Conservation (phyloP, 345 rosid species). For the Durio zibethinus region DNA sequence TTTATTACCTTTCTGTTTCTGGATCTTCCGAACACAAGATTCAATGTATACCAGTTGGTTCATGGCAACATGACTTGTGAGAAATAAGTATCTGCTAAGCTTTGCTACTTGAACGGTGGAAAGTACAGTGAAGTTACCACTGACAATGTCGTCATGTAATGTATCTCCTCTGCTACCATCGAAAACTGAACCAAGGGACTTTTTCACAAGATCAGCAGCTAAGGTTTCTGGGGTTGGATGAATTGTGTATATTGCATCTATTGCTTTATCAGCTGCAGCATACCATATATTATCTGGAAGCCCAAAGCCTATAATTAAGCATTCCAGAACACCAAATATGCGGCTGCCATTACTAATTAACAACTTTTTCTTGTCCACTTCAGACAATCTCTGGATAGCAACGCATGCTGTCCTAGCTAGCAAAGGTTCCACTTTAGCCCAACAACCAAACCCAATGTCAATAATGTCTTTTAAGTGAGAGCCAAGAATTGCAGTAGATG, state of each 20-base stretch:
- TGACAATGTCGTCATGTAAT: slow-evolving; percentile 37
- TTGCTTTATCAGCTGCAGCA: slow-evolving; percentile 93
- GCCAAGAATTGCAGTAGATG: slow-evolving; percentile 70
- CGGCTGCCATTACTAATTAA: slow-evolving; percentile 66
- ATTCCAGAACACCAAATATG: slow-evolving; percentile 68
- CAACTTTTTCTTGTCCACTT: slow-evolving; percentile 75
- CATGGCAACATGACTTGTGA: slow-evolving; percentile 90
- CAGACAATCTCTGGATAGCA: slow-evolving; percentile 83
- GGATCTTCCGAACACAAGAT: slow-evolving; percentile 76
- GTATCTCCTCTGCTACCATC: slow-evolving; percentile 44
- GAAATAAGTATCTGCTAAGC: slow-evolving; percentile 80
- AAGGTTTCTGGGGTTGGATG: slow-evolving; percentile 91
- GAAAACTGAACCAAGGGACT: slow-evolving; percentile 59
- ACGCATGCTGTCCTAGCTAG: slow-evolving; percentile 90
- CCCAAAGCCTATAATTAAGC: slow-evolving; percentile 75
- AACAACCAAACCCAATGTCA: slow-evolving; percentile 98
- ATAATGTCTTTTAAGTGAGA: slow-evolving; percentile 90
- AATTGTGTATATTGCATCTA: slow-evolving; percentile 61
- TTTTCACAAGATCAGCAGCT: slow-evolving; percentile 67
- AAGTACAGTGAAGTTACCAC: slow-evolving; percentile 27
- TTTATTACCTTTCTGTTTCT: slow-evolving; percentile 67
- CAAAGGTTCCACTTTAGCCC: slow-evolving; percentile 96
- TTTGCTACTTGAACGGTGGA: slow-evolving; percentile 64
- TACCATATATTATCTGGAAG: slow-evolving; percentile 88
- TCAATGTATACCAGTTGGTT: slow-evolving; percentile 91